phyloP scores from a whole-genome alignment of 176 grass and related monocot genomes.

The Carex myosuroides region DNA sequence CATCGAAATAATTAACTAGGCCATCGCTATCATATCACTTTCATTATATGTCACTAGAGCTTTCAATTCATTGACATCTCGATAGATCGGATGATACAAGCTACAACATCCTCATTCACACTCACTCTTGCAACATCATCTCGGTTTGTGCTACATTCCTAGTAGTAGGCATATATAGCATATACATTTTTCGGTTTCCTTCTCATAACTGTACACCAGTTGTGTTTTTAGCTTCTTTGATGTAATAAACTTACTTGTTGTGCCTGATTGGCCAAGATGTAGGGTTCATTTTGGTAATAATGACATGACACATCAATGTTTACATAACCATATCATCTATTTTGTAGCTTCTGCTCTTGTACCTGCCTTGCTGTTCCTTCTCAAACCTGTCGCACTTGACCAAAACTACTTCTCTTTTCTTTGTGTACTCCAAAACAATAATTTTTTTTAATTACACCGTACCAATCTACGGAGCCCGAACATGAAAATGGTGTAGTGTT shows the following conservation, averaged over 20 bases:
- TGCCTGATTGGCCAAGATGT: neutral
- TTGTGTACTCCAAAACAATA: too few species aligned
- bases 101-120: neutral
- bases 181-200: too few species aligned
- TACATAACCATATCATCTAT: neutral
- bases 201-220: too few species aligned
- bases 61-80: neutral
- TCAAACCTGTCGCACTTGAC: neutral
- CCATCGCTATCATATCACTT: neutral
- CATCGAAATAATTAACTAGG: neutral
- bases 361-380: neutral
- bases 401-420: too few species aligned
- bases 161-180: too few species aligned
- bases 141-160: too few species aligned
- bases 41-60: neutral
- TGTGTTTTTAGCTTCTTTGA: too few species aligned
- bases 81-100: neutral
- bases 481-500: too few species aligned
- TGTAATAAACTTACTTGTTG: too few species aligned
- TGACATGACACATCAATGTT: neutral
- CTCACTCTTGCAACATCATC: neutral
- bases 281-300: neutral
- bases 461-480: too few species aligned
- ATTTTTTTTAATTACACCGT: too few species aligned
- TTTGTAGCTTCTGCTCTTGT: neutral